phyloP scores from a whole-genome alignment of 169 alveolate genomes.

The Plasmodium vivax region DNA sequence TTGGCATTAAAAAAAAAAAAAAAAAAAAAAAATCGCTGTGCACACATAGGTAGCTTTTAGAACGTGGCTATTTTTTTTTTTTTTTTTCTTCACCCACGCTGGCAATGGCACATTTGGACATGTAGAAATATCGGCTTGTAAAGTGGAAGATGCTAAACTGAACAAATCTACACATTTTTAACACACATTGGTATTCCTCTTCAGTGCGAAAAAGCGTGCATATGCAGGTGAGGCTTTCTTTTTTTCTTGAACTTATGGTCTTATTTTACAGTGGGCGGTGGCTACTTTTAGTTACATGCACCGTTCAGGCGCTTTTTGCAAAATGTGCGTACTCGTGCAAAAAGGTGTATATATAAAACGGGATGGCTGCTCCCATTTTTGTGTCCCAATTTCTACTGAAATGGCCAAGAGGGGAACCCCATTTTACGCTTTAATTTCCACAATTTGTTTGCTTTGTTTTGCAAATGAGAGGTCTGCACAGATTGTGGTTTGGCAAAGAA shows the following conservation, averaged over 20 bases:
- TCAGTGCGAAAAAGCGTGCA: background rate
- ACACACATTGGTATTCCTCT: background rate
- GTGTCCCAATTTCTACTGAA: background rate
- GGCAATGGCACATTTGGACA: background rate
- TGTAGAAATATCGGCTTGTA: conserved; percentile 17
- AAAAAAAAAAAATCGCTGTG: conserved; percentile 26
- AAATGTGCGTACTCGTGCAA: conserved; percentile 30
- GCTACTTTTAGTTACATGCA: background rate
- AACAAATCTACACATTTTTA: background rate
- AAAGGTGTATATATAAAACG: background rate
- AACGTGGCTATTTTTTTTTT: conserved; percentile 22
- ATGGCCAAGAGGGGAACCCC: background rate
- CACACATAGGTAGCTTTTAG: background rate
- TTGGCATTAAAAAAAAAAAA: background rate
- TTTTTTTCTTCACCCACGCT: background rate
- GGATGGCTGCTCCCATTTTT: background rate
- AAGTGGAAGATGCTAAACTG: background rate
- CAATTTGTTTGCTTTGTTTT: background rate
- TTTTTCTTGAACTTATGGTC: background rate
- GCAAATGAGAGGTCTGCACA: background rate
- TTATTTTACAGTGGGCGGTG: background rate
- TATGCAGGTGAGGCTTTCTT: background rate
- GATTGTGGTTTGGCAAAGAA: background rate
- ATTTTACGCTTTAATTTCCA: background rate
- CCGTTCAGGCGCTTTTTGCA: background rate